Evolutionary conservation across 768 basidiomycete genomes (phyloP).

Genomic region (Pulveroboletus frians): DNA sequence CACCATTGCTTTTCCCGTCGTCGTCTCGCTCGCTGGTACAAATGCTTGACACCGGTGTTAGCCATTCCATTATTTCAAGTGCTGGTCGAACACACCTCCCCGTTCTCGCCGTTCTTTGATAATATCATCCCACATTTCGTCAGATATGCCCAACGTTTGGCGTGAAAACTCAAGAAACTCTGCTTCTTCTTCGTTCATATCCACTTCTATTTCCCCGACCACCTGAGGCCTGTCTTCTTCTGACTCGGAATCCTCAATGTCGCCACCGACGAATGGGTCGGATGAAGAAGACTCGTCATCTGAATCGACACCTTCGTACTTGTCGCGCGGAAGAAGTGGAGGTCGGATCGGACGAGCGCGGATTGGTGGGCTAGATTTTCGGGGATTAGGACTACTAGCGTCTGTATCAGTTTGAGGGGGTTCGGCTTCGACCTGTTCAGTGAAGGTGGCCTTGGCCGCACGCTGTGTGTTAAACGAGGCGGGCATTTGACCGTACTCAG

Average conservation of each 20-base stretch:
- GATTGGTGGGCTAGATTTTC: slow-evolving; percentile 12
- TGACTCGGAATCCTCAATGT: slow-evolving; percentile 50
- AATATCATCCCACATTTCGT: slow-evolving; percentile 89
- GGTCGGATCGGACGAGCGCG: slow-evolving; percentile 53
- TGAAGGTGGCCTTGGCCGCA: slow-evolving; percentile 44
- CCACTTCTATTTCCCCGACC: slow-evolving; percentile 78
- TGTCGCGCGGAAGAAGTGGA: slow-evolving; percentile 76
- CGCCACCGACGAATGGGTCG: slow-evolving; percentile 34
- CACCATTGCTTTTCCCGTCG: slow-evolving; percentile 1
- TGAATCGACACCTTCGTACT: slow-evolving; percentile 90
- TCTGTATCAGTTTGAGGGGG: slow-evolving; percentile 2
- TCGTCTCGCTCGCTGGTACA: slow-evolving; percentile 37
- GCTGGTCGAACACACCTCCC: slow-evolving; percentile 59
- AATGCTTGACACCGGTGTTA: slow-evolving; percentile 44
- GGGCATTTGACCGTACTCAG: slow-evolving; percentile 89
- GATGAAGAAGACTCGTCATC: slow-evolving; percentile 82
- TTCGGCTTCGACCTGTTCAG: slow-evolving; percentile 35
- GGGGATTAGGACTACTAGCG: slow-evolving; percentile 3
- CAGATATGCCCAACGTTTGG: slow-evolving; percentile 82
- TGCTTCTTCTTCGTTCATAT: slow-evolving; percentile 90
- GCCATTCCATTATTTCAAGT: not conserved
- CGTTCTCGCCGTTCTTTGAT: slow-evolving; percentile 67
- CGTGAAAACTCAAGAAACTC: slow-evolving; percentile 95
- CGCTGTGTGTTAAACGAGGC: slow-evolving; percentile 71
- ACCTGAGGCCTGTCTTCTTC: slow-evolving; percentile 83